Percentiles rank a stretch among this genome's conserved stretches.
Evolutionary conservation across 768 basidiomycete species (phyloP).

Genomic region (Rhodotorula diobovata): DNA sequence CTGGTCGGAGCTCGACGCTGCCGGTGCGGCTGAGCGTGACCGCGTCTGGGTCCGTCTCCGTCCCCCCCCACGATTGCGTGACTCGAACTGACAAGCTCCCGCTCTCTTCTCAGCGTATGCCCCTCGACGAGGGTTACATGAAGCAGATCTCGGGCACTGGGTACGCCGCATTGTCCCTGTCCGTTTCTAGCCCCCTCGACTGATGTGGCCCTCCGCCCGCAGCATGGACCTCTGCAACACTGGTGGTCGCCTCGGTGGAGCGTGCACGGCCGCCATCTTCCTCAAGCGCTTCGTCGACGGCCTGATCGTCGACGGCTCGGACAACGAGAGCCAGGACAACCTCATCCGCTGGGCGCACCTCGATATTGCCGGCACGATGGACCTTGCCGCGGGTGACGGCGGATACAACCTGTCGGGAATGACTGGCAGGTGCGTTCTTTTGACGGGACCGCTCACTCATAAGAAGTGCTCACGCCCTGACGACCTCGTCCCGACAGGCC

Average conservation of each 20-base stretch:
- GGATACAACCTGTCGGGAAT: conserved; percentile 29
- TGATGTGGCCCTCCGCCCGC: not conserved
- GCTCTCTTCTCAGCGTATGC: conserved; percentile 57
- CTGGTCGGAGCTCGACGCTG: conserved; percentile 64
- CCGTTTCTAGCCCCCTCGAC: not conserved
- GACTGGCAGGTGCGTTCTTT: conserved; percentile 21
- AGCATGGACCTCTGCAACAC: conserved; percentile 63
- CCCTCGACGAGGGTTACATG: conserved; percentile 73
- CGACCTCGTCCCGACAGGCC: not conserved
- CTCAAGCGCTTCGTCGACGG: conserved; percentile 54
- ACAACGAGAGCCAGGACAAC: conserved; percentile 55
- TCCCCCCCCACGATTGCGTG: not conserved
- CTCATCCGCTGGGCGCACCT: conserved; percentile 77
- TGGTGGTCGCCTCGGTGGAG: conserved; percentile 65
- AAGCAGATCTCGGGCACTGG: conserved; percentile 61
- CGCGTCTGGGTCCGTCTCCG: conserved; percentile 59
- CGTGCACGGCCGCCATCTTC: conserved; percentile 80
- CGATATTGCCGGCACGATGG: conserved; percentile 59
- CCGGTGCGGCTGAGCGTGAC: conserved; percentile 53
- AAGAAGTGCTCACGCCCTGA: not conserved
- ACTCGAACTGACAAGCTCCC: no score
- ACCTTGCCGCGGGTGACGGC: conserved; percentile 22
- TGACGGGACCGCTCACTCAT: no score
- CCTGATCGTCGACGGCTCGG: conserved; percentile 58
- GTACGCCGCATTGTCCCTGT: not conserved